These are phyloP conservation scores for Avicennia marina DNA, from an alignment of 257 asterid genomes.

Conservation along the genomic window DNA sequence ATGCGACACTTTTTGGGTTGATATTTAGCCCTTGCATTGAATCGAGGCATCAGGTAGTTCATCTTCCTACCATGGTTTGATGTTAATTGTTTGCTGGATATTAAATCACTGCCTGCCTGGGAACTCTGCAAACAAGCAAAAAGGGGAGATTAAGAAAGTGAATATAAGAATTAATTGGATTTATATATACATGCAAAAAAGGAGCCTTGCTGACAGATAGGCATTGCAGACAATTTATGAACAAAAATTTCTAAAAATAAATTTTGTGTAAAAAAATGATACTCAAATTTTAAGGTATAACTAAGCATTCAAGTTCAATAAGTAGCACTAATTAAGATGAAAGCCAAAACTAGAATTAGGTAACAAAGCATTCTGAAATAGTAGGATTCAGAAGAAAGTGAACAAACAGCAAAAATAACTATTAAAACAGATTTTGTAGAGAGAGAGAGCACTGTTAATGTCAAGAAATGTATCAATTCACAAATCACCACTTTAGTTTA, in stretches of 20 bases:
- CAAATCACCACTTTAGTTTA: neutral
- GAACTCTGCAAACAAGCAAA: conserved; percentile 36
- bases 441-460: too few species aligned
- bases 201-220: neutral
- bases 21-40: conserved; percentile 21
- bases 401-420: too few species aligned
- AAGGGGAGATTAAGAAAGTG: conserved; percentile 16
- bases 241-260: neutral
- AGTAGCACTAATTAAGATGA: conserved; percentile 2
- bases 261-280: too few species aligned
- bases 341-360: neutral
- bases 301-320: neutral
- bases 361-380: neutral
- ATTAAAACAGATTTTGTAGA: too few species aligned
- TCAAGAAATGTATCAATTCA: neutral
- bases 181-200: neutral
- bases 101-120: conserved; percentile 24
- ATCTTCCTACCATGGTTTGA: conserved; percentile 25
- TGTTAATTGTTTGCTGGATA: conserved; percentile 25
- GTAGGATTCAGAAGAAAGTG: too few species aligned
- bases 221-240: neutral
- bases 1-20: conserved; percentile 21
- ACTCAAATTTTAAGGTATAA: too few species aligned
- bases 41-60: conserved; percentile 25
- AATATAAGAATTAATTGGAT: neutral